Evolutionary conservation across 345 rosid species (phyloP).

Genomic region (Triadica sebifera): DNA sequence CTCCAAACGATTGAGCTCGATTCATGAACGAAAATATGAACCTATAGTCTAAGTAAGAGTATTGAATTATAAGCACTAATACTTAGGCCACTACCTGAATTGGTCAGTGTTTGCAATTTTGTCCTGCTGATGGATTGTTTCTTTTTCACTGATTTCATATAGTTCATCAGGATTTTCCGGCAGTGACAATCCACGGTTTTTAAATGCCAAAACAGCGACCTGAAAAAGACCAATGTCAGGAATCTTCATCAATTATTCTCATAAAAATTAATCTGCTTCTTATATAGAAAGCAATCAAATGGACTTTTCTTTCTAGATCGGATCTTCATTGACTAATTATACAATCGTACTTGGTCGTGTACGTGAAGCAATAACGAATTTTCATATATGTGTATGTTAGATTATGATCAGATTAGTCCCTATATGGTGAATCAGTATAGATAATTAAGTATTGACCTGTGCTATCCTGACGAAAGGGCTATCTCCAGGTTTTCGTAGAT

Average conservation of each 20-base stretch:
- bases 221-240: slow-evolving; percentile 5
- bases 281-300: not conserved
- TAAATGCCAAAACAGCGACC: slow-evolving; percentile 40
- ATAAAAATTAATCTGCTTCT: not conserved
- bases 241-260: not conserved
- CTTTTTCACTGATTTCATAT: slow-evolving; percentile 36
- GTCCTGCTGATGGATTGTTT: slow-evolving; percentile 10
- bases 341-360: too few species aligned
- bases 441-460: slow-evolving; percentile 24
- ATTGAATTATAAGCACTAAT: too few species aligned
- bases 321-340: too few species aligned
- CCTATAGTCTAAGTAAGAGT: not conserved
- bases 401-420: too few species aligned
- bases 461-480: slow-evolving; percentile 39
- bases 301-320: too few species aligned
- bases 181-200: slow-evolving; percentile 36
- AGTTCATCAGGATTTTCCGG: slow-evolving; percentile 39
- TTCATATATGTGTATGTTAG: too few species aligned
- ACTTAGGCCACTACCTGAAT: slow-evolving; percentile 31
- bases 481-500: slow-evolving; percentile 23
- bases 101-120: slow-evolving; percentile 46
- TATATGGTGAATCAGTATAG: too few species aligned
- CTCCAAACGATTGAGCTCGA: too few species aligned
- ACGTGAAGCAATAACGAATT: too few species aligned
- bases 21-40: not conserved